These are phyloP conservation scores for Picochlorum sp. DNA, from an alignment of 139 green algal species.

Conservation along the genomic window DNA sequence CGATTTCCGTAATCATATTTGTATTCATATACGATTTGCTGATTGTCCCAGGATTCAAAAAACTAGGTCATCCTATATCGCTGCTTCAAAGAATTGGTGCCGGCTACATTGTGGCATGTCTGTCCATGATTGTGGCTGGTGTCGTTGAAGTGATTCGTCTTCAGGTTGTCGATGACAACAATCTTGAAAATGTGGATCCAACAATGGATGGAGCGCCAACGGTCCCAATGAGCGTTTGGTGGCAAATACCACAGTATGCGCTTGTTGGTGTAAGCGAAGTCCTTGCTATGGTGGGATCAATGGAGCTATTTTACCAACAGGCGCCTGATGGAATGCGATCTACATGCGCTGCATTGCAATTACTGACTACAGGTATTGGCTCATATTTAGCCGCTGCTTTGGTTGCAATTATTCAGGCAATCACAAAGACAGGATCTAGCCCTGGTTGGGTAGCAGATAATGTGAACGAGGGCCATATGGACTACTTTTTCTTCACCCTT, in stretches of 20 bases:
- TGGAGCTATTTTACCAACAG: slow-evolving; percentile 38
- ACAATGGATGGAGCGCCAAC: background rate
- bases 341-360: slow-evolving; percentile 17
- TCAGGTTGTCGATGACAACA: background rate
- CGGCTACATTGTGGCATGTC: slow-evolving; percentile 6
- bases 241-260: slow-evolving; percentile 30
- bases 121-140: slow-evolving; percentile 19
- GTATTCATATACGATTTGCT: slow-evolving; percentile 13
- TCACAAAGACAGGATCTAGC: background rate
- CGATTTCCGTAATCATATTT: background rate
- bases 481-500: slow-evolving; percentile 1
- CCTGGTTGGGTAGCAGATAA: slow-evolving; percentile 7
- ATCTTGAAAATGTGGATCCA: slow-evolving; percentile 10
- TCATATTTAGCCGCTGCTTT: slow-evolving; percentile 21
- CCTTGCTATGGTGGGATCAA: slow-evolving; percentile 16
- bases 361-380: slow-evolving; percentile 17
- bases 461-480: slow-evolving; percentile 23
- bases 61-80: slow-evolving; percentile 6
- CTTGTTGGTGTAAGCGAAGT: slow-evolving; percentile 32
- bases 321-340: slow-evolving; percentile 30
- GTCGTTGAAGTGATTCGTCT: slow-evolving; percentile 17
- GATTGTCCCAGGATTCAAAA: slow-evolving; percentile 7
- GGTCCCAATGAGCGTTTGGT: slow-evolving; percentile 20
- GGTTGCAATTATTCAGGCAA: slow-evolving; percentile 8
- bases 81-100: slow-evolving; percentile 18